Conservation (phyloP, 306 rosid genomes). For the Acacia acuminata region DNA sequence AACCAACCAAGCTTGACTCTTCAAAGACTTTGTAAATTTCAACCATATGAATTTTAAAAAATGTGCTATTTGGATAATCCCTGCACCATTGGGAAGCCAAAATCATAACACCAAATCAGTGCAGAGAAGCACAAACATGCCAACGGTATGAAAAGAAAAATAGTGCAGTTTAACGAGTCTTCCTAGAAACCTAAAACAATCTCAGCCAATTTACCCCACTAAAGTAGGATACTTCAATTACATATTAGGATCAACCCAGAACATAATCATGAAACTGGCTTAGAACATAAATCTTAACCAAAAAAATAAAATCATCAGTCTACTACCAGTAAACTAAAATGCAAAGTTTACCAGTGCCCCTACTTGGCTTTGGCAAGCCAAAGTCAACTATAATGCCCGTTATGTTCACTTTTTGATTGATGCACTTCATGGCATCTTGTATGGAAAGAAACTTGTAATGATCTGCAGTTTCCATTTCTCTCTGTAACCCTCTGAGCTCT, state of each 20-base stretch:
- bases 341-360: conserved; percentile 58
- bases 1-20: not conserved
- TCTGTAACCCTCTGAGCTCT: not conserved
- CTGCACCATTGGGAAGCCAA: not conserved
- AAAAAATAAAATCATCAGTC: conserved; percentile 51
- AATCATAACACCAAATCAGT: not conserved
- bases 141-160: not conserved
- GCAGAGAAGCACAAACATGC: not conserved
- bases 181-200: not conserved
- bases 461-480: conserved; percentile 30
- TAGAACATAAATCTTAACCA: conserved; percentile 56
- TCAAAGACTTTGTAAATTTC: not conserved
- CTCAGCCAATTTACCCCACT: not conserved
- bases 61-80: not conserved
- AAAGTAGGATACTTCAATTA: not conserved
- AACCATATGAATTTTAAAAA: not conserved
- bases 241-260: not conserved
- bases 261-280: conserved; percentile 48
- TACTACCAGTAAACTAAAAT: conserved; percentile 58
- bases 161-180: not conserved
- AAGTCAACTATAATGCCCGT: conserved; percentile 55
- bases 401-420: conserved; percentile 46
- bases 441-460: conserved; percentile 48
- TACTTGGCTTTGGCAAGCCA: conserved; percentile 46
- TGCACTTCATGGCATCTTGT: conserved; percentile 43